A percentile compares a stretch with the other conserved stretches of the same genome.
phyloP scores from a whole-genome alignment of 2,329 filamentous ascomycete species.

The Ambrosiella beaveri region DNA sequence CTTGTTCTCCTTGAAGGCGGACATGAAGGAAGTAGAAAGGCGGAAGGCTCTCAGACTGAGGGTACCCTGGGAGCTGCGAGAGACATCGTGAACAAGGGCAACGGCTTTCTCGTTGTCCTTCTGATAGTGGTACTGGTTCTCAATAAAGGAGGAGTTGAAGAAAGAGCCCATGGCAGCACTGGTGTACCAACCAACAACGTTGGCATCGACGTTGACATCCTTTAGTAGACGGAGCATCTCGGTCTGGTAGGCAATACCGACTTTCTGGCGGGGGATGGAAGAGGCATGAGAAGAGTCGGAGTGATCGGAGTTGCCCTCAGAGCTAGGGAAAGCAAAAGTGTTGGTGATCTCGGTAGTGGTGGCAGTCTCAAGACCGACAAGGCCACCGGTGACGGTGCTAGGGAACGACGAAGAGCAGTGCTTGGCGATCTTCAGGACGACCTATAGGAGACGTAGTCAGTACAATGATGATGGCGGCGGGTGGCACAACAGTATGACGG shows the following conservation, averaged over 20 bases:
- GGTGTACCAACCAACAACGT: constrained; percentile 97
- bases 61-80: constrained; percentile 81
- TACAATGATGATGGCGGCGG: not conserved
- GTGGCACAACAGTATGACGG: not conserved
- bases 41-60: constrained; percentile 83
- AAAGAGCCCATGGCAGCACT: constrained; percentile 99
- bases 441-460: constrained; percentile 30
- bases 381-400: constrained; percentile 70
- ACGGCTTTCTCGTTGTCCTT: constrained; percentile 82
- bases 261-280: constrained; percentile 79
- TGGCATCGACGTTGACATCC: constrained; percentile 96
- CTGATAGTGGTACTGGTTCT: constrained; percentile 97
- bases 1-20: constrained; percentile 88
- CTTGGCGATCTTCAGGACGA: constrained; percentile 96
- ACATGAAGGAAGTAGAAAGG: constrained; percentile 72
- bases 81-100: constrained; percentile 85
- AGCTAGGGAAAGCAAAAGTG: constrained; percentile 78
- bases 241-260: constrained; percentile 72
- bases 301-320: constrained; percentile 55
- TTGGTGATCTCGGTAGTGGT: constrained; percentile 80
- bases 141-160: constrained; percentile 82
- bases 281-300: constrained; percentile 63
- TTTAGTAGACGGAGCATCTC: constrained; percentile 96
- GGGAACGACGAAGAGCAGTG: constrained; percentile 81
- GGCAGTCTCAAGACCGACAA: constrained; percentile 84